Evolutionary conservation across 2,329 filamentous ascomycete species (phyloP).

Genomic region (Talaromyces rugulosus): DNA sequence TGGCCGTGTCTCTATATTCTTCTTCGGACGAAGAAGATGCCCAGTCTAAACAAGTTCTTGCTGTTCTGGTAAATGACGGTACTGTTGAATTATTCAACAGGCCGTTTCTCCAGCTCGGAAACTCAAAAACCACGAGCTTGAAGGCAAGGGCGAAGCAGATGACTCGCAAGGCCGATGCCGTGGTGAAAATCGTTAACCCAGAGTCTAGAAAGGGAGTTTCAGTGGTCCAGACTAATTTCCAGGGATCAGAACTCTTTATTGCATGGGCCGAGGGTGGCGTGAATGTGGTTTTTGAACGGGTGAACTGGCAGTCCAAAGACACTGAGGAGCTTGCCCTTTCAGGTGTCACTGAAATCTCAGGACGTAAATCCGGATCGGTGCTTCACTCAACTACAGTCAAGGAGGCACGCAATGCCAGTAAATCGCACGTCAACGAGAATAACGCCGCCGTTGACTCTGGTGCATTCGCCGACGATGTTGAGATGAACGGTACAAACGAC

Average conservation of each 20-base stretch:
- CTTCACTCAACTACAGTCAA: constrained; percentile 49
- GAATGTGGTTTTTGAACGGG: constrained; percentile 47
- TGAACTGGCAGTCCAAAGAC: constrained; percentile 43
- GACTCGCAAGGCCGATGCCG: constrained; percentile 42
- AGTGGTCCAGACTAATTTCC: constrained; percentile 42
- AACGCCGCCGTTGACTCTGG: constrained; percentile 50
- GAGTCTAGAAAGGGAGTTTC: constrained; percentile 38
- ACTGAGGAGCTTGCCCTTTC: constrained; percentile 42
- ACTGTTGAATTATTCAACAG: constrained; percentile 48
- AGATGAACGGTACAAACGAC: constrained; percentile 26
- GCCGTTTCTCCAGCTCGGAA: constrained; percentile 39
- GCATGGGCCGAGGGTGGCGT: constrained; percentile 48
- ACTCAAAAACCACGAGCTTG: constrained; percentile 32
- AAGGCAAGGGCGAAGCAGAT: constrained; percentile 44
- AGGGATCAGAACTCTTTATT: constrained; percentile 43
- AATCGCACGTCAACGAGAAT: constrained; percentile 55
- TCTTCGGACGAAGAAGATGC: constrained; percentile 14
- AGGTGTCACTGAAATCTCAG: constrained; percentile 42
- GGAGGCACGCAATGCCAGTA: constrained; percentile 47
- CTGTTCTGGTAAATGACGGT: constrained; percentile 45
- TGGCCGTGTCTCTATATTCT: constrained; percentile 31
- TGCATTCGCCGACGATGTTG: constrained; percentile 40
- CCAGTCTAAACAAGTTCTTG: constrained; percentile 37
- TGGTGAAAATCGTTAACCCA: constrained; percentile 42
- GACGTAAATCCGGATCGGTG: constrained; percentile 39